A percentile compares a stretch with the other conserved stretches of the same genome.
Conservation (phyloP, 345 rosid genomes). For the Boechera stricta region DNA sequence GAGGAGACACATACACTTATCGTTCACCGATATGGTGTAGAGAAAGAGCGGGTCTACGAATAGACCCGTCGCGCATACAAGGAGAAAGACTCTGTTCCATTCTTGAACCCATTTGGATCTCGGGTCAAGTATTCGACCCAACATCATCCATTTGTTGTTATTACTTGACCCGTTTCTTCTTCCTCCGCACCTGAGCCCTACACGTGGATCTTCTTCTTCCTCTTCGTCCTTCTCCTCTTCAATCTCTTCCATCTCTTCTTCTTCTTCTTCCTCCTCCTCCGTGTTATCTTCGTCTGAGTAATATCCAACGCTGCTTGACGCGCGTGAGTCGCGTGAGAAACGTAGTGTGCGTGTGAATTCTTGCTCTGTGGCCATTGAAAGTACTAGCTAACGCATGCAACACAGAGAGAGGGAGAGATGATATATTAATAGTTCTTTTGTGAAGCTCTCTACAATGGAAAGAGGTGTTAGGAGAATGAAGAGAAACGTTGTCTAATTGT, state of each 20-base stretch:
- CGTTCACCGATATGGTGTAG: slow-evolving; percentile 76
- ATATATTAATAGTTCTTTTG: neutral
- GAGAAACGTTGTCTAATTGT: slow-evolving; percentile 20
- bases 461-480: slow-evolving; percentile 29
- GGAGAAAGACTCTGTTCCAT: slow-evolving; percentile 88
- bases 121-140: slow-evolving; percentile 81
- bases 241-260: slow-evolving; percentile 30
- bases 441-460: slow-evolving; percentile 20
- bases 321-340: slow-evolving; percentile 43
- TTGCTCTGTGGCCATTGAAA: slow-evolving; percentile 49
- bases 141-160: slow-evolving; percentile 50
- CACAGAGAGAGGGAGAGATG: slow-evolving; percentile 13
- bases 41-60: slow-evolving; percentile 96
- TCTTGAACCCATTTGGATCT: slow-evolving; percentile 84
- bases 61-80: slow-evolving; percentile 80
- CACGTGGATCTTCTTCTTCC: slow-evolving; percentile 40
- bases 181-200: slow-evolving; percentile 38
- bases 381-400: slow-evolving; percentile 32
- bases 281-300: slow-evolving; percentile 52
- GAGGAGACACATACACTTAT: slow-evolving; percentile 75
- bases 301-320: slow-evolving; percentile 42
- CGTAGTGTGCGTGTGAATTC: slow-evolving; percentile 45
- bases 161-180: slow-evolving; percentile 39
- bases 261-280: slow-evolving; percentile 42
- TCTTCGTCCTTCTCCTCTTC: slow-evolving; percentile 16